Conservation (phyloP, 1,284 basidiomycete genomes). For the Heterobasidion parviporum region DNA sequence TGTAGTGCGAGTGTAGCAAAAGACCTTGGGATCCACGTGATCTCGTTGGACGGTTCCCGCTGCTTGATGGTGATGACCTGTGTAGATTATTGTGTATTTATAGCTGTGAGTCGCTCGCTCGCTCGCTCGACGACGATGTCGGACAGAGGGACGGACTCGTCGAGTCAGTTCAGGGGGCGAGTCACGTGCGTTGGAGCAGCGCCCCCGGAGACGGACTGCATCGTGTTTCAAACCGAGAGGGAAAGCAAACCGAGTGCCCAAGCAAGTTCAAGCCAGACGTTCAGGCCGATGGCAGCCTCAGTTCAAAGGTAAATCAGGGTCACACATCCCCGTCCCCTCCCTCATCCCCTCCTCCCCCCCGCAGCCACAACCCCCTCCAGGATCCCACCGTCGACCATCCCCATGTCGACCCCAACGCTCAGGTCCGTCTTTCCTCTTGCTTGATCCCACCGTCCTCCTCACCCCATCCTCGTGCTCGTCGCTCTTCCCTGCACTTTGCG, state of each 20-base stretch:
- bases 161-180: not conserved
- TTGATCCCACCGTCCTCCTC: slow-evolving; percentile 2
- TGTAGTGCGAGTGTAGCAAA: not conserved
- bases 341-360: slow-evolving; percentile 8
- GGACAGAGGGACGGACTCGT: not conserved
- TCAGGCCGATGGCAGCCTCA: slow-evolving; percentile 11
- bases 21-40: not conserved
- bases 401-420: slow-evolving; percentile 12
- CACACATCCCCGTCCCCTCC: slow-evolving; percentile 6
- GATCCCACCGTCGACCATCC: slow-evolving; percentile 13
- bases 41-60: not conserved
- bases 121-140: not conserved
- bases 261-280: slow-evolving; percentile 11
- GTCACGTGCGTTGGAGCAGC: not conserved
- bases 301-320: slow-evolving; percentile 12
- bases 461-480: slow-evolving; percentile 2
- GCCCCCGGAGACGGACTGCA: too few species aligned
- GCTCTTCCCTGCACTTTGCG: not conserved
- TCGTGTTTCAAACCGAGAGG: slow-evolving; percentile 3
- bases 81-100: slow-evolving; percentile 6
- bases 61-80: not conserved
- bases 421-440: slow-evolving; percentile 7
- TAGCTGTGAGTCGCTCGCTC: not conserved
- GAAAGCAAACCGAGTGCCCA: slow-evolving; percentile 8
- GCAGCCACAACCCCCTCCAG: slow-evolving; percentile 11